These are phyloP conservation scores for Zymoseptoria brevis DNA, from an alignment of 2,329 filamentous ascomycete species.

Conservation along the genomic window DNA sequence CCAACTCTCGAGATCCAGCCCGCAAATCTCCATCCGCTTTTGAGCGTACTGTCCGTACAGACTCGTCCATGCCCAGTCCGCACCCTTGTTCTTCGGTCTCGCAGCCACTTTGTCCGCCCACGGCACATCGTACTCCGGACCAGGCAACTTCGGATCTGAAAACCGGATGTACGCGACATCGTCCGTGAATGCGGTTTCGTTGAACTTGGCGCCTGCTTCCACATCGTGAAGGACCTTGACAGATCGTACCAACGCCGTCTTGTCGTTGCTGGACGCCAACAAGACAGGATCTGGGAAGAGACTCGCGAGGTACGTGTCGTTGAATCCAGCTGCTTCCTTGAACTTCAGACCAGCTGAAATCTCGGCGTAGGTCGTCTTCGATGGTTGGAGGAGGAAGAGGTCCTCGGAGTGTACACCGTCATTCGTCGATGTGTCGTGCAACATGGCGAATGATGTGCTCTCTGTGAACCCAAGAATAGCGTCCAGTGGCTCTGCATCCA, in stretches of 20 bases:
- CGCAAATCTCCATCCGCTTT: constrained; percentile 45
- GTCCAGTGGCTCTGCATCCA: constrained; percentile 42
- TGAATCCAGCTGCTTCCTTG: constrained; percentile 10
- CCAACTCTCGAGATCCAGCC: constrained; percentile 43
- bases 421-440: constrained; percentile 20
- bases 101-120: constrained; percentile 34
- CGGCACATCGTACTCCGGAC: constrained; percentile 45
- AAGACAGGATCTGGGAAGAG: constrained; percentile 22
- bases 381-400: constrained; percentile 27
- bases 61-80: constrained; percentile 42
- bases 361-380: constrained; percentile 9
- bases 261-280: constrained; percentile 18
- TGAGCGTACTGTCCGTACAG: constrained; percentile 44
- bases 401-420: constrained; percentile 27
- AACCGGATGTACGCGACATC: constrained; percentile 41
- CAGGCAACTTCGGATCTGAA: constrained; percentile 41
- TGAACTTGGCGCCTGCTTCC: constrained; percentile 29
- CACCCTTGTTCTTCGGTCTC: constrained; percentile 39
- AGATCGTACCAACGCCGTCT: constrained; percentile 23
- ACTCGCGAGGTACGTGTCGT: constrained; percentile 27
- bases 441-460: constrained; percentile 22
- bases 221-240: constrained; percentile 26
- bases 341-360: constrained; percentile 13
- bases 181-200: constrained; percentile 36
- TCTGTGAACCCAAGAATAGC: constrained; percentile 28